Percentiles rank a stretch among this genome's conserved stretches.
These are phyloP conservation scores for Sphagnurus paluster DNA, from an alignment of 1,284 basidiomycete species.

Conservation along the genomic window DNA sequence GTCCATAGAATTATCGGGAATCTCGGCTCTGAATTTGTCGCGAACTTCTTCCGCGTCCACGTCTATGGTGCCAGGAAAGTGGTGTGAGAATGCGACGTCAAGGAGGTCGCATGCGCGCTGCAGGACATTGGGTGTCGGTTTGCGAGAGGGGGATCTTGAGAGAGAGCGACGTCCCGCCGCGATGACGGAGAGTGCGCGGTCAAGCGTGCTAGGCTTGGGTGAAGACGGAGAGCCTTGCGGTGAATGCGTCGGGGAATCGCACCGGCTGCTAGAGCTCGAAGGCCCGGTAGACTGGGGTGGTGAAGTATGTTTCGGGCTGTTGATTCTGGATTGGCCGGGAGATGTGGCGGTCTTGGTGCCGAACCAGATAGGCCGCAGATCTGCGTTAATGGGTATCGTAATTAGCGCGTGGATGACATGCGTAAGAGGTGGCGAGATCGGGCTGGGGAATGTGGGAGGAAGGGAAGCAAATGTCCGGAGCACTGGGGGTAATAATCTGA, in stretches of 20 bases:
- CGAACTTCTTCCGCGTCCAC: conserved; percentile 64
- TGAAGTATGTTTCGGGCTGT: conserved; percentile 30
- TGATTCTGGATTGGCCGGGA: conserved; percentile 25
- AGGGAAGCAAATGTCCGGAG: conserved; percentile 63
- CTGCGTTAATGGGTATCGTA: conserved; percentile 61
- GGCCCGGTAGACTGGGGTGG: conserved; percentile 26
- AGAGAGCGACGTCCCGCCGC: conserved; percentile 54
- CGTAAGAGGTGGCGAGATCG: conserved; percentile 66
- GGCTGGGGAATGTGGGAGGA: conserved; percentile 57
- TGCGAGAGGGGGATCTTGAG: conserved; percentile 55
- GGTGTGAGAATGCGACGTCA: conserved; percentile 59
- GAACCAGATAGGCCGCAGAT: conserved; percentile 53
- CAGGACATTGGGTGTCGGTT: conserved; percentile 48
- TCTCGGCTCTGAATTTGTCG: conserved; percentile 46
- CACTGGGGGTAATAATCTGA: conserved; percentile 39
- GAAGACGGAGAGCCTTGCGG: conserved; percentile 26
- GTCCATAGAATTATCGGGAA: conserved; percentile 59
- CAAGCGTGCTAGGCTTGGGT: conserved; percentile 54
- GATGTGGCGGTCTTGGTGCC: conserved; percentile 27
- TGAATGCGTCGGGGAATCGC: conserved; percentile 36
- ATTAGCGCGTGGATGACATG: conserved; percentile 77
- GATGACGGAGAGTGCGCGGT: conserved; percentile 62
- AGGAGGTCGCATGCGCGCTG: conserved; percentile 66
- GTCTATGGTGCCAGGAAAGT: conserved; percentile 64
- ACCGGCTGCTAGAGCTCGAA: conserved; percentile 29